Evolutionary conservation across 176 grass and related monocot genomes (phyloP).

Genomic region (Hordeum vulgare): DNA sequence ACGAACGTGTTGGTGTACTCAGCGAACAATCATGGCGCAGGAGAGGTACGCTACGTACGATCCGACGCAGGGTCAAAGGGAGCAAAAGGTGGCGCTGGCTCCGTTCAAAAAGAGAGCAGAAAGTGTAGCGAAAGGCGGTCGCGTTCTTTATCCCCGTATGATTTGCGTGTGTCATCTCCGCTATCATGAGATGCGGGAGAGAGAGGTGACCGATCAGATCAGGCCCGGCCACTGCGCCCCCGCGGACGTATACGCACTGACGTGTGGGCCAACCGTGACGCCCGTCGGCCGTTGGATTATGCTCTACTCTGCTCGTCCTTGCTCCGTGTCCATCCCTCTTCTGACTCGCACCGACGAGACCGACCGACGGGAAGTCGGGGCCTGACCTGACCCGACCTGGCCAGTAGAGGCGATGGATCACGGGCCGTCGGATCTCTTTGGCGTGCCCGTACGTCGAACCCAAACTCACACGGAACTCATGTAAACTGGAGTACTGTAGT

Average conservation of each 20-base stretch:
- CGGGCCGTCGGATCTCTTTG: background rate
- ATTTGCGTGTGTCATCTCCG: background rate
- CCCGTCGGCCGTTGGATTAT: too few species aligned
- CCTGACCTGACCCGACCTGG: background rate
- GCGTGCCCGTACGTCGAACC: background rate
- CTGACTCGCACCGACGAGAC: background rate
- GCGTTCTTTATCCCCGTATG: background rate
- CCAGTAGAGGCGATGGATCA: background rate
- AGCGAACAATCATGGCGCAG: background rate
- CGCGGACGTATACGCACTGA: background rate
- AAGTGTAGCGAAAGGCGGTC: background rate
- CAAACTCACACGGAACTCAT: background rate
- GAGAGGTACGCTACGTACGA: background rate
- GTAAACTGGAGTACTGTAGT: too few species aligned
- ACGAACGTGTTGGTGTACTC: background rate
- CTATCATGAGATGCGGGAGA: background rate
- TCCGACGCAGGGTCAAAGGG: background rate
- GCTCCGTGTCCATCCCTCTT: too few species aligned
- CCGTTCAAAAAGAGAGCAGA: background rate
- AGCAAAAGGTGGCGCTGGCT: background rate
- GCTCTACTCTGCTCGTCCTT: background rate
- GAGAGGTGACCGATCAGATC: background rate
- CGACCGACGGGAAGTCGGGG: background rate
- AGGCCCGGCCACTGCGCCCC: background rate
- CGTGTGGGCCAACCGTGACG: too few species aligned